Base-by-base conservation (phyloP, 352 stramenopile genomes). In the Globisporangium irregulare region DNA sequence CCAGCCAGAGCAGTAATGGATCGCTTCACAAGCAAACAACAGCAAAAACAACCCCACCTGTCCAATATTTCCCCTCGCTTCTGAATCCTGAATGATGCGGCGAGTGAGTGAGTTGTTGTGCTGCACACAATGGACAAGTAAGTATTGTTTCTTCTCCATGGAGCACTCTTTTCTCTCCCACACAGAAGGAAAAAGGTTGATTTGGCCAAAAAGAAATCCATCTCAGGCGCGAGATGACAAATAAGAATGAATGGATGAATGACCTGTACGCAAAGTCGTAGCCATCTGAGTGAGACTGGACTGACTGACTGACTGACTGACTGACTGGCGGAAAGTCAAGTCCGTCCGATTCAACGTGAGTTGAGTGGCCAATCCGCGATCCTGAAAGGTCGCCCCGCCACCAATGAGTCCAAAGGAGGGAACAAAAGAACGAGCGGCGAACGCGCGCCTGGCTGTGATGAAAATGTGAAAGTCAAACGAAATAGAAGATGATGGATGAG, bases 1-100 rank as follows among this genome's bases (percentile, higher is more conserved):
- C 71, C 78, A 91, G 63, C 81, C 81, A 25, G 77, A 91, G 69
- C 79, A 87, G 63, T 87, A 73, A 50, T 9, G 18, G 3, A 48
- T 32, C 59, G 46, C 29, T 38, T 36, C 46, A 22, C 18, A n/a
- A 48, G n/a, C 27, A 9, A 69, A 64, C 12, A 48, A 59, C 27
- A 56, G 20, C 27, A 67, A 66, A 66, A 60, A 4, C 27, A 36
- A 60, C 10, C 10, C 25, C 53, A 59, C 10, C 0, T 8, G 6
- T 12, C 15, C 41, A 50, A 50, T 50, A 10, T 50, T n/a, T n/a
- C 41, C 14, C 15, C 15, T 4, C 20, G 34, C 38, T n/a, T 15
- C 12, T 20, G 38, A 48, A 20, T n/a, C 14, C 41, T 50, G 41
- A 20, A 50, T 36, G 51, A 34, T 59, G 24, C 14, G 36, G 14